These are phyloP conservation scores for Pythium coloratum DNA, from an alignment of 352 stramenopile species.

Conservation along the genomic window DNA sequence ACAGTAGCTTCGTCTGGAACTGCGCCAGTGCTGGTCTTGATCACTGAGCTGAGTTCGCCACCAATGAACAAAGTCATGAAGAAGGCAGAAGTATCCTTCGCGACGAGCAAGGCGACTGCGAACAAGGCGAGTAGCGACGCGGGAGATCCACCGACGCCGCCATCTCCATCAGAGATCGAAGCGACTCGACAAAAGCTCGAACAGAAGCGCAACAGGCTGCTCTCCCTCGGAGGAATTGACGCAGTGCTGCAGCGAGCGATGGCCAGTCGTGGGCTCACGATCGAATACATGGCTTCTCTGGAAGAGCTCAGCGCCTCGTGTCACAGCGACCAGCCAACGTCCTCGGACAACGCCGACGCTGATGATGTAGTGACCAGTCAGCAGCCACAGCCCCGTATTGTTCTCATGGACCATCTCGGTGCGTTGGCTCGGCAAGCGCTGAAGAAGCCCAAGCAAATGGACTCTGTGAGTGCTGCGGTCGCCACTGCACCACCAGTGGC, in stretches of 20 bases:
- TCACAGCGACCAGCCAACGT: not conserved
- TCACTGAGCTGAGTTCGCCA: constrained; percentile 50
- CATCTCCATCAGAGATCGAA: constrained; percentile 24
- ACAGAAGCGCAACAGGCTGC: constrained; percentile 6
- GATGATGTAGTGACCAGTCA: not conserved
- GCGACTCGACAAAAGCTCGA: constrained; percentile 17
- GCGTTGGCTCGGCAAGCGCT: constrained; percentile 18
- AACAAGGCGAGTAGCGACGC: not conserved
- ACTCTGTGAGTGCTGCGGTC: not conserved
- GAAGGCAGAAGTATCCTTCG: constrained; percentile 27
- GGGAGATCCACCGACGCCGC: not conserved
- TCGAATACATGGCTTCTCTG: constrained; percentile 36
- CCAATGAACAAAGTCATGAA: constrained; percentile 49
- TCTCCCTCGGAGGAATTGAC: constrained; percentile 38
- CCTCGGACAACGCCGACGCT: not conserved
- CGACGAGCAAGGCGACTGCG: not conserved
- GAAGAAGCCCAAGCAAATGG: not conserved
- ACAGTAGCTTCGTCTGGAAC: not conserved
- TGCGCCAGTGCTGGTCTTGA: constrained; percentile 36
- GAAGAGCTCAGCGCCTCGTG: constrained; percentile 12
- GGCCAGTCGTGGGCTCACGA: constrained; percentile 10
- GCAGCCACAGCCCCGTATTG: constrained; percentile 25
- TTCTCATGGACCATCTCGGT: constrained; percentile 47
- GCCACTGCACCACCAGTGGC: constrained; percentile 1
- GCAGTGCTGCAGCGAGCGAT: constrained; percentile 41